Evolutionary conservation across 192 early-diverging fungal species (phyloP).

Genomic region (Umbelopsis sp.): DNA sequence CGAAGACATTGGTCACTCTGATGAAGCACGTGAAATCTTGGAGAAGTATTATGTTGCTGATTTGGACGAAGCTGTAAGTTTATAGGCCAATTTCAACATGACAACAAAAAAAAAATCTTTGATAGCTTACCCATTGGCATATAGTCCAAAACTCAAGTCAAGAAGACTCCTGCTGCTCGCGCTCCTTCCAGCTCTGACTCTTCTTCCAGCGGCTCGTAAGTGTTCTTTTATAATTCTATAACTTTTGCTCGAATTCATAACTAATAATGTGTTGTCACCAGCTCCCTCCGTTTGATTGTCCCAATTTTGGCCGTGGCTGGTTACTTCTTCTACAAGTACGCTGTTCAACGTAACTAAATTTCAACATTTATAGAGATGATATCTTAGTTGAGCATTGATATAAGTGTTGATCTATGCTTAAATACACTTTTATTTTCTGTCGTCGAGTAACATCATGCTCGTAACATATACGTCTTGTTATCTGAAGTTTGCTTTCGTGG

Average conservation of each 20-base stretch:
- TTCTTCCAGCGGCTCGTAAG: constrained; percentile 9
- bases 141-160: background rate
- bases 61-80: constrained; percentile 38
- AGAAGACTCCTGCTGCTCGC: constrained; percentile 13
- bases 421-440: background rate
- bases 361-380: constrained; percentile 5
- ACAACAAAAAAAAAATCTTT: background rate
- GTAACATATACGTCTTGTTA: too few species aligned
- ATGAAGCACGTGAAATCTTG: constrained; percentile 88
- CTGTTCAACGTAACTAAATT: constrained; percentile 1
- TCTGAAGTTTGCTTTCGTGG: too few species aligned
- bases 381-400: background rate
- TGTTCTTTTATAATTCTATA: background rate
- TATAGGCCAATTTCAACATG: background rate
- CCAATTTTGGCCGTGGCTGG: constrained; percentile 36
- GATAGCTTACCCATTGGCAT: too few species aligned
- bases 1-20: constrained; percentile 95
- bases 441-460: background rate
- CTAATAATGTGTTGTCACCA: background rate
- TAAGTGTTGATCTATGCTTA: background rate
- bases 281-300: constrained; percentile 34
- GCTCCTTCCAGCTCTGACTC: background rate
- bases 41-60: constrained; percentile 39
- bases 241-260: background rate
- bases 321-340: constrained; percentile 36